phyloP scores from a whole-genome alignment of 2,329 filamentous ascomycete species.

The Apiospora malaysiana region DNA sequence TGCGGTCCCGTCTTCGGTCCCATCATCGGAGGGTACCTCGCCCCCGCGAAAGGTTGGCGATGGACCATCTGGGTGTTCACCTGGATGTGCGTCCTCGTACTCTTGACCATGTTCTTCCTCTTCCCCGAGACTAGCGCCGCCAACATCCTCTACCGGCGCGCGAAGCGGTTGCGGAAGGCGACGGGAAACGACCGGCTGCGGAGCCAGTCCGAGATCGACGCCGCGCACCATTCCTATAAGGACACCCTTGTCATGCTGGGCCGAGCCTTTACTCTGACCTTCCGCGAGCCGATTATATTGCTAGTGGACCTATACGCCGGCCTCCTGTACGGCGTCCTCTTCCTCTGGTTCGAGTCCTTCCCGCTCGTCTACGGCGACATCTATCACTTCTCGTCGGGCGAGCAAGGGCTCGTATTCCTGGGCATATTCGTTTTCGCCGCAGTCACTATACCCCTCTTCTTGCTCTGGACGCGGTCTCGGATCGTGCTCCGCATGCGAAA shows the following conservation, averaged over 20 bases:
- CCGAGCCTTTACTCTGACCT: constrained; percentile 45
- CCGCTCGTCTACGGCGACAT: constrained; percentile 45
- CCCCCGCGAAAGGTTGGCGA: constrained; percentile 34
- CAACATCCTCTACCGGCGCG: constrained; percentile 46
- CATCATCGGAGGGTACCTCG: constrained; percentile 33
- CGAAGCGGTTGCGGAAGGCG: constrained; percentile 46
- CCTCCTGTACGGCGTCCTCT: constrained; percentile 49
- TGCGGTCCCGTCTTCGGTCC: constrained; percentile 27
- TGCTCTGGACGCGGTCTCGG: constrained; percentile 40
- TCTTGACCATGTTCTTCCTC: constrained; percentile 40
- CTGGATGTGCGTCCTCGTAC: constrained; percentile 36
- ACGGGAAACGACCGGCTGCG: constrained; percentile 51
- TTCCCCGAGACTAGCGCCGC: constrained; percentile 47
- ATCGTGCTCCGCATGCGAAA: constrained; percentile 59
- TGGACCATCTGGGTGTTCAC: constrained; percentile 43
- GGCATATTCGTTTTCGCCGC: constrained; percentile 44
- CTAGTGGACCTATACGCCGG: constrained; percentile 45
- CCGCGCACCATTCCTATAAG: constrained; percentile 40
- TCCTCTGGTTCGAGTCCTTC: constrained; percentile 52
- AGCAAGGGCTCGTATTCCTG: constrained; percentile 44
- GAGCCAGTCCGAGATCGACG: constrained; percentile 60
- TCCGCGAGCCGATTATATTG: constrained; percentile 50
- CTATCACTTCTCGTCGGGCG: constrained; percentile 47
- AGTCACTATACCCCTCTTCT: constrained; percentile 35
- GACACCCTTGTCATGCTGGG: constrained; percentile 42